A percentile compares a stretch with the other conserved stretches of the same genome.
Evolutionary conservation across 805 yeast genomes (phyloP).

Genomic region (Kodamaea restingae): DNA sequence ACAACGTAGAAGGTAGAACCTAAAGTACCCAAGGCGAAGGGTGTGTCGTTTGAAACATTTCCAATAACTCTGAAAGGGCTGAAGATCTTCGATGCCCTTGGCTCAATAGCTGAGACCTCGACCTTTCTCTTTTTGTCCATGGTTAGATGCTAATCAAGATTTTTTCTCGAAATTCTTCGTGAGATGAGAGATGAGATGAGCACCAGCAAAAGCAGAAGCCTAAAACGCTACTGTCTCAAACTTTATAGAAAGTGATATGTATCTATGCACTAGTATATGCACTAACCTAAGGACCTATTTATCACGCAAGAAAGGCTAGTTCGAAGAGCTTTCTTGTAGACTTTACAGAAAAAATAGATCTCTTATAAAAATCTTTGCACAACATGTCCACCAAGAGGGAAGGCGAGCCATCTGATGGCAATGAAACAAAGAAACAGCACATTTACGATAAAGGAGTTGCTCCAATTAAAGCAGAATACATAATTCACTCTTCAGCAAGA

Average conservation of each 20-base stretch:
- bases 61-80: constrained; percentile 87
- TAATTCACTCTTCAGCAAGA: constrained; percentile 39
- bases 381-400: constrained; percentile 14
- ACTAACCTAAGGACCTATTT: too few relatives aligned
- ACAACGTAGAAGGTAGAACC: constrained; percentile 86
- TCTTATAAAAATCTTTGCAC: background rate
- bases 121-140: constrained; percentile 33
- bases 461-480: constrained; percentile 66
- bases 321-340: too few relatives aligned
- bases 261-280: too few relatives aligned
- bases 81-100: constrained; percentile 46
- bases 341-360: background rate
- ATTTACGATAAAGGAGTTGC: constrained; percentile 59
- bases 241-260: too few relatives aligned
- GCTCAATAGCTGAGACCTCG: constrained; percentile 2
- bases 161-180: constrained; percentile 2
- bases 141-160: constrained; percentile 13
- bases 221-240: background rate
- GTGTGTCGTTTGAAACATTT: constrained; percentile 78
- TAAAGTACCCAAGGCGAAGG: constrained; percentile 83
- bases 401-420: constrained; percentile 13
- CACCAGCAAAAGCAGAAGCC: background rate
- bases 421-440: constrained; percentile 19
- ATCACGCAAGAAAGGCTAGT: too few relatives aligned
- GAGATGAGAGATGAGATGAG: constrained; percentile 7